Conservation (phyloP, 768 basidiomycete species). For the Naematelia encephala region DNA sequence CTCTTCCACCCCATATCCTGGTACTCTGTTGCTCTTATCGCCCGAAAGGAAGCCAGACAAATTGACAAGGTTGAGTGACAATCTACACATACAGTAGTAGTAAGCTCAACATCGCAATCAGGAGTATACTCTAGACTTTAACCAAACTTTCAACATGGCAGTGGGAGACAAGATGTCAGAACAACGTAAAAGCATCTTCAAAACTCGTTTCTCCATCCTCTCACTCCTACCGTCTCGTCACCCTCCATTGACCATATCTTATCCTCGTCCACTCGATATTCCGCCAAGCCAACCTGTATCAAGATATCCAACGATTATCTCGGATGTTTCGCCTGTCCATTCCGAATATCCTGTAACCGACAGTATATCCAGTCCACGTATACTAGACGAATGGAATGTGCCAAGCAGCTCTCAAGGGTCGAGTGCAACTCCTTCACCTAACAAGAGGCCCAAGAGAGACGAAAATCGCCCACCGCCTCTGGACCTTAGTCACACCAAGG, state of each 20-base stretch:
- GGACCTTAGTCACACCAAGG: slow-evolving; percentile 8
- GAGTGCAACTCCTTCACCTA: background rate
- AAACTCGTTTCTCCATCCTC: slow-evolving; percentile 42
- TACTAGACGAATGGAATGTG: background rate
- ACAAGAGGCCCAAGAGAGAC: background rate
- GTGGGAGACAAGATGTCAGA: background rate
- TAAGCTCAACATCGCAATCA: no score
- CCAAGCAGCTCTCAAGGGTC: background rate
- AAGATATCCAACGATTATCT: slow-evolving; percentile 3
- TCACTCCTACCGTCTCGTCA: slow-evolving; percentile 42
- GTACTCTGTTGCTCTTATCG: background rate
- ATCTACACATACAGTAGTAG: no score
- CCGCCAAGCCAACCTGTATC: slow-evolving; percentile 7
- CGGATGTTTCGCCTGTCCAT: slow-evolving; percentile 9
- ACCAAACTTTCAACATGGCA: background rate
- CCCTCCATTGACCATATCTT: slow-evolving; percentile 32
- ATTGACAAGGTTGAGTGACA: background rate
- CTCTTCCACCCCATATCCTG: background rate
- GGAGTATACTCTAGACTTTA: background rate
- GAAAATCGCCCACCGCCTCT: slow-evolving; percentile 20
- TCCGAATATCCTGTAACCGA: slow-evolving; percentile 25
- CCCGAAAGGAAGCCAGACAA: background rate
- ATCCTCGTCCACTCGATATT: slow-evolving; percentile 19
- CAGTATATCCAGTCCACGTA: background rate
- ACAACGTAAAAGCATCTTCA: slow-evolving; percentile 13